Base-by-base conservation (phyloP, 257 asterid genomes). In the Euphrasia confusa region DNA sequence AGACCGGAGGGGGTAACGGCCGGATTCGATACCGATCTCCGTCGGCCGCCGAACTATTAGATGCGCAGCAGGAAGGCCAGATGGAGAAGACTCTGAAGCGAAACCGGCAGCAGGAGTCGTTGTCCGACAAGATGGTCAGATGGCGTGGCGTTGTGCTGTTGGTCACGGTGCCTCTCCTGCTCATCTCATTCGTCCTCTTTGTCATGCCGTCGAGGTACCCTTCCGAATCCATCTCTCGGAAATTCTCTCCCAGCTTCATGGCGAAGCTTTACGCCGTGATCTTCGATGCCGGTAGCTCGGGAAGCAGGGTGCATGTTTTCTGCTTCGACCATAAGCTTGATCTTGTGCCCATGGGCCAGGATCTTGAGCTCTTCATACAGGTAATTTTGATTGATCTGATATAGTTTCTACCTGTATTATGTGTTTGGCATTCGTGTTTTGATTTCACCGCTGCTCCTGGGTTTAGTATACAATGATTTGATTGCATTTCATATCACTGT, bases 1-100 rank as follows among this genome's bases (percentile, higher is more conserved):
- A 85, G 61, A 77, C 92, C 55, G 80, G 69, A 26, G 83, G 86
- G 61, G 95, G 89, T 48, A 89, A 79, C 90, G 93, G 89, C 71
- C 95, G 84, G 87, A 88, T 91, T 86, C 94, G 97, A 42, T 84
- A 75, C 58, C 90, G 98, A 54, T 91, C 98, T 54, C 98, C 98
- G 24, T 91, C 98, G 18, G 97, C 97, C 33, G 83, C 90, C 3
- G 98, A 91, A 57, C 86, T 91, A 10, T 66, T 85, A 45, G 92
- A 89, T 61, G 85, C 84, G n/a, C 90, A 83, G 74, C 73, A 69
- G 73, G 81, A 63, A 66, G 80, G 69, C 64, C 88, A 77, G 73
- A 83, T 84, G 93, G 98, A 88, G 77, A 91, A 88, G 74, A 66
- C 74, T 58, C 50, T 82, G 56, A 90, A 86, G 75, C 75, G 90